phyloP scores from a whole-genome alignment of 371 early-diverging fungal species.

The Mucor circinelloides region DNA sequence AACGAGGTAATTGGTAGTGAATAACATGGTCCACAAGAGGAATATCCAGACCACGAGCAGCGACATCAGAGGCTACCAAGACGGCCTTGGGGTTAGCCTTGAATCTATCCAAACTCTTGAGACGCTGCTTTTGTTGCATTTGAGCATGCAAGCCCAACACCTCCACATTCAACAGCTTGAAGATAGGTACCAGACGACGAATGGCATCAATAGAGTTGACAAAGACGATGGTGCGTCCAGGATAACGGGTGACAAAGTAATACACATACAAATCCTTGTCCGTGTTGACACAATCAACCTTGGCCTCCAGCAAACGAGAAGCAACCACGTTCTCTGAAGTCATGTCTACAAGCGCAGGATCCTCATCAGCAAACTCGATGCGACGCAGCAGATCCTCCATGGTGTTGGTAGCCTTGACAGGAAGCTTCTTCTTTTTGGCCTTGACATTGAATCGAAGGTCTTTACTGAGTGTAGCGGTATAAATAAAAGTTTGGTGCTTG shows the following conservation, averaged over 20 bases:
- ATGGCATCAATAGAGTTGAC: slow-evolving; percentile 94
- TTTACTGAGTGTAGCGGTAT: slow-evolving; percentile 92
- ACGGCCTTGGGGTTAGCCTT: slow-evolving; percentile 69
- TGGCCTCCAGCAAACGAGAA: slow-evolving; percentile 71
- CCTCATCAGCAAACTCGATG: slow-evolving; percentile 72
- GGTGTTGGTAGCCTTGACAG: slow-evolving; percentile 20
- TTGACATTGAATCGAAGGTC: slow-evolving; percentile 63
- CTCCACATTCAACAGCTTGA: slow-evolving; percentile 69
- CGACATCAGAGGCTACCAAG: slow-evolving; percentile 90
- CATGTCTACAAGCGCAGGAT: slow-evolving; percentile 75
- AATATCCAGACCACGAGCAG: slow-evolving; percentile 96
- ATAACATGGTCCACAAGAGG: slow-evolving; percentile 97
- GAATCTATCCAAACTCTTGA: slow-evolving; percentile 90
- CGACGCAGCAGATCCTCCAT: slow-evolving; percentile 67
- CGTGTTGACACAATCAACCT: slow-evolving; percentile 79
- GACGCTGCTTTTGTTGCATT: slow-evolving; percentile 94
- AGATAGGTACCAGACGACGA: slow-evolving; percentile 82
- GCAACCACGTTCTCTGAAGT: slow-evolving; percentile 69
- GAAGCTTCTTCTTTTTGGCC: slow-evolving; percentile 46
- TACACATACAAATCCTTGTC: slow-evolving; percentile 92
- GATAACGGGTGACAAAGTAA: slow-evolving; percentile 83
- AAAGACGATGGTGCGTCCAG: slow-evolving; percentile 91
- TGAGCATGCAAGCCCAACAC: slow-evolving; percentile 87
- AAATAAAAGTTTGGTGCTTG: slow-evolving; percentile 91
- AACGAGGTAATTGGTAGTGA: slow-evolving; percentile 96